phyloP scores from a whole-genome alignment of 176 grass and related monocot species.

The Ensete ventricosum region DNA sequence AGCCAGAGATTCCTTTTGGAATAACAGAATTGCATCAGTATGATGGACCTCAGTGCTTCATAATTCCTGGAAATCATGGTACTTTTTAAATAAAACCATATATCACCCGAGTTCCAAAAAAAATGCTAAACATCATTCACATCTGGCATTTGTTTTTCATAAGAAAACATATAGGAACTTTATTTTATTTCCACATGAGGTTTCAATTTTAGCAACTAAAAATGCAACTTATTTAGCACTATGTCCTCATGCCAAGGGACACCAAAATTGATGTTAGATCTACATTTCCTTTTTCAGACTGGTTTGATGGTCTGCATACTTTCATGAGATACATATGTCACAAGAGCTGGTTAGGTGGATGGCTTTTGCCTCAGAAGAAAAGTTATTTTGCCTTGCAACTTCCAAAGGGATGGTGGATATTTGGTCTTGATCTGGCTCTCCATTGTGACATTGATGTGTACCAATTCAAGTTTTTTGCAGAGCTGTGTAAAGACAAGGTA shows the following conservation, averaged over 20 bases:
- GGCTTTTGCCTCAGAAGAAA: constrained; percentile 96
- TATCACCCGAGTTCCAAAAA: not conserved
- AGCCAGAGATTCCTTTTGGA: constrained; percentile 23
- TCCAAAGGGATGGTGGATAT: constrained; percentile 96
- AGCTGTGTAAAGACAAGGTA: constrained; percentile 77
- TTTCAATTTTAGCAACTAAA: not conserved
- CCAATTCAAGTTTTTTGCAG: constrained; percentile 94
- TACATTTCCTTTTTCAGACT: constrained; percentile 44
- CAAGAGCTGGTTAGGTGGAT: constrained; percentile 94
- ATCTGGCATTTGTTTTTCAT: not conserved
- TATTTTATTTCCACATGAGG: constrained; percentile 6
- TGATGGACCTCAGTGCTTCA: constrained; percentile 77
- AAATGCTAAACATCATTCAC: not conserved
- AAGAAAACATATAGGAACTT: not conserved
- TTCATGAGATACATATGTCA: constrained; percentile 98
- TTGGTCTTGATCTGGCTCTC: constrained; percentile 93
- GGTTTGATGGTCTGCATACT: constrained; percentile 95
- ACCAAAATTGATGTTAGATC: not conserved
- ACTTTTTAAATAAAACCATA: constrained; percentile 8
- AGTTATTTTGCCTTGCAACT: constrained; percentile 98
- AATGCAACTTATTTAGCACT: not conserved
- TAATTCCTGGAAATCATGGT: constrained; percentile 99
- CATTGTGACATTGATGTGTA: constrained; percentile 98
- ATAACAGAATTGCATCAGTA: constrained; percentile 48
- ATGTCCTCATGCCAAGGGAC: not conserved